A percentile compares a stretch with the other conserved stretches of the same genome.
Conservation (phyloP, 306 rosid species). For the Hippophae gyantsensis region DNA sequence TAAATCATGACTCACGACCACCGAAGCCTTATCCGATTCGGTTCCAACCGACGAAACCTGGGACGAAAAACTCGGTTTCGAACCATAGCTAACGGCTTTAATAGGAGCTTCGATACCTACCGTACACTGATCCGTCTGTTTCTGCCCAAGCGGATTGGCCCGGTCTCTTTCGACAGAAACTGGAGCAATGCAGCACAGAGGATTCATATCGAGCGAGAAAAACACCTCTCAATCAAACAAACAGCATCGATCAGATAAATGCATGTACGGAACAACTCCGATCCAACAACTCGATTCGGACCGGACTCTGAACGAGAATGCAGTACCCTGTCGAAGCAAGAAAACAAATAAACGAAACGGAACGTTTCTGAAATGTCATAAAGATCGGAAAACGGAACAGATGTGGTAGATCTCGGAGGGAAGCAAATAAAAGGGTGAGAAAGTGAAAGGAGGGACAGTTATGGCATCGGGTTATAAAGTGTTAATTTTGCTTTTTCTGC, state of each 20-base stretch:
- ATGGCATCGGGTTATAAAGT: no score
- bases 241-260: constrained; percentile 15
- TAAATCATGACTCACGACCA: constrained; percentile 28
- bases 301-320: constrained; percentile 16
- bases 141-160: constrained; percentile 33
- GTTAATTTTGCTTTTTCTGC: no score
- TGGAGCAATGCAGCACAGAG: constrained; percentile 99
- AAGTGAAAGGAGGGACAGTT: no score
- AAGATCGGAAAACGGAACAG: constrained; percentile 13
- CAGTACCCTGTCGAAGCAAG: constrained; percentile 25
- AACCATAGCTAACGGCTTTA: constrained; percentile 34
- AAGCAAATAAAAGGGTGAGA: no score
- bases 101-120: constrained; percentile 46
- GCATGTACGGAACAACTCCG: constrained; percentile 2
- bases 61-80: constrained; percentile 49
- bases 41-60: constrained; percentile 48
- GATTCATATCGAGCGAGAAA: constrained; percentile 47
- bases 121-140: constrained; percentile 45
- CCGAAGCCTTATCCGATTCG: constrained; percentile 43
- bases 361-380: constrained; percentile 27
- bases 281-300: constrained; percentile 9
- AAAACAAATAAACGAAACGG: not conserved
- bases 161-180: constrained; percentile 94
- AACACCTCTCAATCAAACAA: constrained; percentile 7
- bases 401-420: constrained; percentile 14